A percentile compares a stretch with the other conserved stretches of the same genome.
These are phyloP conservation scores for Raffaelea arxii DNA, from an alignment of 2,329 filamentous ascomycete genomes.

Conservation along the genomic window DNA sequence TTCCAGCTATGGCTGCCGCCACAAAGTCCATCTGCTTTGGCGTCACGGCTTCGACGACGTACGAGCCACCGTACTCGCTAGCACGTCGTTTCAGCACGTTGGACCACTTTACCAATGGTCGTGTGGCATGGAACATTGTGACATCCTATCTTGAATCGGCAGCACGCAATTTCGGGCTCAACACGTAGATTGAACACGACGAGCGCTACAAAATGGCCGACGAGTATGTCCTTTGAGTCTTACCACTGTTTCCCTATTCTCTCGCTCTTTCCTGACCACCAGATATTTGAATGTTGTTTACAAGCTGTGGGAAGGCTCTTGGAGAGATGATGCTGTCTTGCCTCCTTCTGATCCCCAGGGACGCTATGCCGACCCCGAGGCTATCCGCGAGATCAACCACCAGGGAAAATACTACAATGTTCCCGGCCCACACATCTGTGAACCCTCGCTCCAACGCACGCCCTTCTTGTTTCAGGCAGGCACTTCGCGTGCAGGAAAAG, in stretches of 20 bases:
- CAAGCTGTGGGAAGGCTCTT: conserved; percentile 1
- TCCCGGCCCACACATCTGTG: neutral
- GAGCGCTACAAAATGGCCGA: conserved; percentile 12
- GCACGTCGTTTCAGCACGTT: conserved; percentile 4
- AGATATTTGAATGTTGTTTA: no score
- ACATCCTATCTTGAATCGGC: conserved; percentile 8
- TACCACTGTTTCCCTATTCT: neutral
- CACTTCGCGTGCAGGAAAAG: conserved; percentile 11
- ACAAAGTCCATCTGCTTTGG: conserved; percentile 6
- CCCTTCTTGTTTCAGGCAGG: conserved; percentile 15
- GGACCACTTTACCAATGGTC: conserved; percentile 7
- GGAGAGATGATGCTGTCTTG: neutral
- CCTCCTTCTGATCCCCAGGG: no score
- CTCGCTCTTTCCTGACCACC: neutral
- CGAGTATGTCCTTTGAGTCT: conserved; percentile 7
- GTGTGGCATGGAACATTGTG: conserved; percentile 12
- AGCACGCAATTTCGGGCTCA: conserved; percentile 9
- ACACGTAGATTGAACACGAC: conserved; percentile 10
- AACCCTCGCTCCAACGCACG: conserved; percentile 9
- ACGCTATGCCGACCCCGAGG: no score
- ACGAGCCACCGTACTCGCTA: conserved; percentile 4
- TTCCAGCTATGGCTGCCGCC: conserved; percentile 8
- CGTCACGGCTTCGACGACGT: conserved; percentile 4
- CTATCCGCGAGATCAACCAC: conserved; percentile 2
- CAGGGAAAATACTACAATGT: conserved; percentile 1